These are phyloP conservation scores for Suhomyces coccinellae DNA, from an alignment of 1,139 yeast species.

Conservation along the genomic window DNA sequence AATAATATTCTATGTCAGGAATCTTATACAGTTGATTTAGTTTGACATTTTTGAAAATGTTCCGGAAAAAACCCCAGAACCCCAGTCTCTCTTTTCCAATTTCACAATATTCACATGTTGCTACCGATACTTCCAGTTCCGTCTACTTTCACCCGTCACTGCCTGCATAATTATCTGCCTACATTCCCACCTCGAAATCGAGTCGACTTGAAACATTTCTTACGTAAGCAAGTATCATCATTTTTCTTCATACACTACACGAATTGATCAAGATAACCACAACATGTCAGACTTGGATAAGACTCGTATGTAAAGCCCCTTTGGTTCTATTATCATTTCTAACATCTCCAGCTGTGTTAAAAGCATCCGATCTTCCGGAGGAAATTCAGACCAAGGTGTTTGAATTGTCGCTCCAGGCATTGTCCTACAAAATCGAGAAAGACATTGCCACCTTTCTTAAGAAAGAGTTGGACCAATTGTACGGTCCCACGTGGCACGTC, in stretches of 20 bases:
- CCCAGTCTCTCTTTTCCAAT: background rate
- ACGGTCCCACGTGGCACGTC: slow-evolving; percentile 93
- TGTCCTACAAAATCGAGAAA: slow-evolving; percentile 51
- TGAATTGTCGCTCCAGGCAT: slow-evolving; percentile 57
- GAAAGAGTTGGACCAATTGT: slow-evolving; percentile 60
- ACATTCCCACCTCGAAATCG: background rate
- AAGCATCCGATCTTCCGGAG: slow-evolving; percentile 52
- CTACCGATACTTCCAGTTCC: background rate
- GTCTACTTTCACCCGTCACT: background rate
- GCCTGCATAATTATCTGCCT: background rate
- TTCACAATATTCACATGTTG: no score
- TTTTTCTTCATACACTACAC: slow-evolving; percentile 1
- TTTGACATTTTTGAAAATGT: no score
- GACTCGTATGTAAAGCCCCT: slow-evolving; percentile 9
- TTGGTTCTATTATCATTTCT: slow-evolving; percentile 1
- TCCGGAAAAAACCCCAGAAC: background rate
- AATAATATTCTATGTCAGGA: no score
- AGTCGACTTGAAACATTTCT: background rate
- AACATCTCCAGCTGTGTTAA: slow-evolving; percentile 37
- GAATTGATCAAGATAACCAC: background rate
- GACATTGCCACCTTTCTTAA: slow-evolving; percentile 83
- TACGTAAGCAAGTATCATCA: background rate
- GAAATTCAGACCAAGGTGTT: slow-evolving; percentile 61
- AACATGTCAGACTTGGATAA: slow-evolving; percentile 11
- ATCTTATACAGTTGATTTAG: background rate